A percentile compares a stretch with the other conserved stretches of the same genome.
Conservation (phyloP, 2,329 filamentous ascomycete species). For the Ophiosphaerella korrae region DNA sequence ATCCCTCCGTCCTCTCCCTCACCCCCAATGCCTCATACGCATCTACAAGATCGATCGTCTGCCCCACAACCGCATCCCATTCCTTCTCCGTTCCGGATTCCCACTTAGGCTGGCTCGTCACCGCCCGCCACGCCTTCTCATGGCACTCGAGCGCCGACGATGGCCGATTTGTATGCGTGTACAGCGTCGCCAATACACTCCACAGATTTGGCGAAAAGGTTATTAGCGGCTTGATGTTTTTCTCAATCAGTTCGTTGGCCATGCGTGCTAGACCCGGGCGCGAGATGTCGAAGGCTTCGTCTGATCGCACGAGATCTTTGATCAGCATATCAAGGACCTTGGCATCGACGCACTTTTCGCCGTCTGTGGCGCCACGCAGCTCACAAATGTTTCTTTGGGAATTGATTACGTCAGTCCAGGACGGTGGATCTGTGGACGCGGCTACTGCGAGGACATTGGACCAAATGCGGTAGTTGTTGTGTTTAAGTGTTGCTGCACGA, state of each 20-base stretch:
- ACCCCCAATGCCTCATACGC: constrained; percentile 75
- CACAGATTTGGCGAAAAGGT: constrained; percentile 79
- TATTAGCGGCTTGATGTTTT: constrained; percentile 78
- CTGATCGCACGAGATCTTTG: constrained; percentile 65
- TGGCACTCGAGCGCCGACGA: constrained; percentile 77
- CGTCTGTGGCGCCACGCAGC: constrained; percentile 67
- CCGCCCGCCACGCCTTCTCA: constrained; percentile 87
- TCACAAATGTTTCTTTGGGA: constrained; percentile 77
- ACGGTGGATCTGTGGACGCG: constrained; percentile 74
- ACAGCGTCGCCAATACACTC: constrained; percentile 72
- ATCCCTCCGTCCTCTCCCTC: constrained; percentile 57
- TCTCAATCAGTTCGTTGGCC: constrained; percentile 75
- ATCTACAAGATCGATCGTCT: constrained; percentile 81
- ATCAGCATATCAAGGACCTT: constrained; percentile 75
- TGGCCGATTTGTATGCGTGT: constrained; percentile 74
- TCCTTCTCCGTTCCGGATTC: constrained; percentile 64
- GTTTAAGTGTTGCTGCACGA: constrained; percentile 79
- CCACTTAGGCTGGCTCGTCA: constrained; percentile 61
- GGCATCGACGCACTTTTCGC: constrained; percentile 78
- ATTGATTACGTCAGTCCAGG: constrained; percentile 74
- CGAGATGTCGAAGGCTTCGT: constrained; percentile 47
- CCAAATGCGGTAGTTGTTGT: constrained; percentile 92
- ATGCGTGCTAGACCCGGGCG: constrained; percentile 61
- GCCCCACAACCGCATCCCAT: constrained; percentile 75
- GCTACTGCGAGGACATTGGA: constrained; percentile 92